Percentiles rank a stretch among this genome's conserved stretches.
These are phyloP conservation scores for Climacium dendroides DNA, from an alignment of 225 moss, liverwort and hornwort species.

Conservation along the genomic window DNA sequence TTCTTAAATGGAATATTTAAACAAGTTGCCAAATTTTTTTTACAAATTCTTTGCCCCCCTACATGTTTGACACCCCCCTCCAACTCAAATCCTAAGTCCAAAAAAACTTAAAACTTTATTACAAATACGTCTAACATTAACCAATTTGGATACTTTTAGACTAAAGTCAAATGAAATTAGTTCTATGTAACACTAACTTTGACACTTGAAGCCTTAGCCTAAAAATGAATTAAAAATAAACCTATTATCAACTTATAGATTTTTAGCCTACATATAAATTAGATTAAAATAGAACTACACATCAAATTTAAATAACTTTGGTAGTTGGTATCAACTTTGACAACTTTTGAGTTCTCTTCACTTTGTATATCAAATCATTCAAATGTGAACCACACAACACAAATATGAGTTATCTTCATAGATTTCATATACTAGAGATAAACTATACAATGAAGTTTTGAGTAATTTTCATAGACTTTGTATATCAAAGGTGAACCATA, in stretches of 20 bases:
- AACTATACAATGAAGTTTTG: not conserved
- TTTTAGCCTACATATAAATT: not conserved
- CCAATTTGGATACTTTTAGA: not conserved
- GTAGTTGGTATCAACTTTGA: not conserved
- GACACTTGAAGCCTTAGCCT: not conserved
- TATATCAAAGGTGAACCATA: not conserved
- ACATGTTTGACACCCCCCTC: rapidly evolving
- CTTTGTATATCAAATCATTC: not conserved
- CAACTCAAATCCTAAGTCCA: not conserved
- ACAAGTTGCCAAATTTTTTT: rapidly evolving
- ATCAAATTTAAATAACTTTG: not conserved
- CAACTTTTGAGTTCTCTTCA: not conserved
- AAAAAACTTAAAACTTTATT: not conserved
- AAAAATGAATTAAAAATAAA: not conserved
- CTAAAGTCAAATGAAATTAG: not conserved
- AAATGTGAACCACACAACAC: too few relatives aligned
- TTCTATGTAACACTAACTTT: not conserved
- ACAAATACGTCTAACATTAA: not conserved
- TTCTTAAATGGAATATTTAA: rapidly evolving
- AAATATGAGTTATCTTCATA: not conserved
- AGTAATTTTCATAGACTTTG: not conserved
- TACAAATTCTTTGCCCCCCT: rapidly evolving
- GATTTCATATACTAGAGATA: not conserved
- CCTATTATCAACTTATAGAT: not conserved
- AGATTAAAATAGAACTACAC: not conserved